phyloP scores from a whole-genome alignment of 257 asterid species.

The Perilla frutescens region DNA sequence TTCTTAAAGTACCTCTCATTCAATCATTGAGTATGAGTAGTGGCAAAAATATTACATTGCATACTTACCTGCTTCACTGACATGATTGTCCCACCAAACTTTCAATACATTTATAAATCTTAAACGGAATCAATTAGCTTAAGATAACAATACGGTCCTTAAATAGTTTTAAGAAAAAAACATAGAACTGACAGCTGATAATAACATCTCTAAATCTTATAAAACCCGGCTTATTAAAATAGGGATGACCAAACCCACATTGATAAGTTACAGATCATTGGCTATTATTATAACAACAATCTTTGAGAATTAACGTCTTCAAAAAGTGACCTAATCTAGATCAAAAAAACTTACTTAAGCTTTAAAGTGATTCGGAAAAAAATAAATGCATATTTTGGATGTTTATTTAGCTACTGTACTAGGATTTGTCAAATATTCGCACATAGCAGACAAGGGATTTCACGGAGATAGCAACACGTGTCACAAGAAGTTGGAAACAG shows the following conservation, averaged over 20 bases:
- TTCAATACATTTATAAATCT: slow-evolving; percentile 1
- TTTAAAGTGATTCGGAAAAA: neutral
- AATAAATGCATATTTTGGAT: neutral
- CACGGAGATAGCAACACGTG: slow-evolving; percentile 16
- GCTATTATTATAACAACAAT: neutral
- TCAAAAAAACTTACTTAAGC: neutral
- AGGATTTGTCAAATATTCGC: slow-evolving; percentile 10
- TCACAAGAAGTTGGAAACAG: slow-evolving; percentile 27
- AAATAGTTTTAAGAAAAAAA: neutral
- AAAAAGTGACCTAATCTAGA: neutral
- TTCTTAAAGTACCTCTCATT: slow-evolving; percentile 3
- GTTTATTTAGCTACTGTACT: slow-evolving; percentile 12
- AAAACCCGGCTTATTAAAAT: neutral
- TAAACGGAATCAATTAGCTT: neutral
- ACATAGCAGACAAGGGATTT: slow-evolving; percentile 4
- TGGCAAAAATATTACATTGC: neutral
- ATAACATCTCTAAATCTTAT: neutral
- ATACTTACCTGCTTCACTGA: slow-evolving; percentile 6
- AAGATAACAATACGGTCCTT: neutral
- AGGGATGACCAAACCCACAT: neutral
- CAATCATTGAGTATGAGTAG: neutral
- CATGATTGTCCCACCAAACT: slow-evolving; percentile 11
- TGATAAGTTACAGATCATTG: slow-evolving; percentile 1
- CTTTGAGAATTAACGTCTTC: neutral
- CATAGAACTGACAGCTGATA: slow-evolving; percentile 18